These are phyloP conservation scores for Glomus cerebriforme DNA, from an alignment of 192 early-diverging fungal species.

Conservation along the genomic window DNA sequence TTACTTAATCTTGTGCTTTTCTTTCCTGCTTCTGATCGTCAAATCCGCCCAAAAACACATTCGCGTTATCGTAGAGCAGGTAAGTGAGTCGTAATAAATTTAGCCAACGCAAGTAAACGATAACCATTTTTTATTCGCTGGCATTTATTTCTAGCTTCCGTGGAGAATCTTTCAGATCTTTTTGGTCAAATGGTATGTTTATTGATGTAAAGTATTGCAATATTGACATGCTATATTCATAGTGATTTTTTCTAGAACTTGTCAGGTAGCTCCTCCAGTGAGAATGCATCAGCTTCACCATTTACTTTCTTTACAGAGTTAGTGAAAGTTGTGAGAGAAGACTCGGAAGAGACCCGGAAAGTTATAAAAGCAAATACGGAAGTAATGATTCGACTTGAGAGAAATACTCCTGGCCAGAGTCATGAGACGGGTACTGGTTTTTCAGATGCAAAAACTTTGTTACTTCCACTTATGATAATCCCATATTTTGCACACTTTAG, in stretches of 20 bases:
- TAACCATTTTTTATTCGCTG: constrained; percentile 1
- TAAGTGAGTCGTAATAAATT: constrained; percentile 17
- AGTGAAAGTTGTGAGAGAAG: not conserved
- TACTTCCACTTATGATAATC: not conserved
- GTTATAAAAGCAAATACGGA: not conserved
- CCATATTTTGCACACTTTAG: not conserved
- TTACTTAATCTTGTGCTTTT: no score
- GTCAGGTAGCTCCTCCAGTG: not conserved
- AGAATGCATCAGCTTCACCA: no score
- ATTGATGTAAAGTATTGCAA: constrained; percentile 16
- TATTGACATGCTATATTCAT: constrained; percentile 9
- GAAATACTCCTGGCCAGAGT: not conserved
- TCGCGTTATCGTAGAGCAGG: not conserved
- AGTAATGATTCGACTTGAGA: not conserved
- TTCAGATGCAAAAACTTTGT: not conserved
- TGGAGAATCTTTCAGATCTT: not conserved
- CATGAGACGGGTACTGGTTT: constrained; percentile 12
- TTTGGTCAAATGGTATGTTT: constrained; percentile 27
- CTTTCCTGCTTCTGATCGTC: constrained; percentile 1
- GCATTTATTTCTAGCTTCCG: constrained; percentile 3
- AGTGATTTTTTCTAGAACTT: constrained; percentile 2
- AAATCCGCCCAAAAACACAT: not conserved
- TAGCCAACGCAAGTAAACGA: not conserved
- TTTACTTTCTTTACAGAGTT: not conserved
- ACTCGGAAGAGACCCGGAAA: not conserved